These are phyloP conservation scores for Botrytis paeoniae DNA, from an alignment of 2,329 filamentous ascomycete species.

Conservation along the genomic window DNA sequence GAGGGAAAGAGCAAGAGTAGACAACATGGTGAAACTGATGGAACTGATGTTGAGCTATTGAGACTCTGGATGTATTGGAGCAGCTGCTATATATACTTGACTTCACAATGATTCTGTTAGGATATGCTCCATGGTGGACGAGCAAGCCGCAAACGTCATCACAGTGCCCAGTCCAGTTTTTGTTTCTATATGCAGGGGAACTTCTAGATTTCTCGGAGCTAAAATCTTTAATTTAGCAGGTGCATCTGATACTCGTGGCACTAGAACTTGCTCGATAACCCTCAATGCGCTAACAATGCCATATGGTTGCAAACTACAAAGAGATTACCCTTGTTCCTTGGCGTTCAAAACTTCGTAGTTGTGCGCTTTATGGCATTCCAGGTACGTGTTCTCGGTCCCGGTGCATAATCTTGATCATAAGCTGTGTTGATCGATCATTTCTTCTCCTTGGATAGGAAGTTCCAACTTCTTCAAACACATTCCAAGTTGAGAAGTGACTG, in stretches of 20 bases:
- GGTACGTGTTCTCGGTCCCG: not conserved
- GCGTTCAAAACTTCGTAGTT: not conserved
- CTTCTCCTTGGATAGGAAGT: not conserved
- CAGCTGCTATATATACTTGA: not conserved
- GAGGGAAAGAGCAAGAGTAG: not conserved
- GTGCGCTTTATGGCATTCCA: not conserved
- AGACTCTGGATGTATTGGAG: not conserved
- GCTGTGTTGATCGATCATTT: not conserved
- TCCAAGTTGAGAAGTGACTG: not conserved
- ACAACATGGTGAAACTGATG: not conserved
- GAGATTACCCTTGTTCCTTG: not conserved
- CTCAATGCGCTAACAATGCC: not conserved
- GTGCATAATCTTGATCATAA: not conserved
- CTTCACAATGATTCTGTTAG: not conserved
- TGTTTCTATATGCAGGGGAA: not conserved
- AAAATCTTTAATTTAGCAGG: not conserved
- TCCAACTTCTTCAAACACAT: not conserved
- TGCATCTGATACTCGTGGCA: not conserved
- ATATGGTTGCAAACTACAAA: not conserved
- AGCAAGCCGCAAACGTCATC: not conserved
- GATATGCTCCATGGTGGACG: not conserved
- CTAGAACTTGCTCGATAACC: not conserved
- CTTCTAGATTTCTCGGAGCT: not conserved
- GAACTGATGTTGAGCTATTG: not conserved
- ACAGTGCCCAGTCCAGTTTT: not conserved